A percentile compares a stretch with the other conserved stretches of the same genome.
Evolutionary conservation across 495 filamentous ascomycete species (phyloP).

Genomic region (Cercophora samala): DNA sequence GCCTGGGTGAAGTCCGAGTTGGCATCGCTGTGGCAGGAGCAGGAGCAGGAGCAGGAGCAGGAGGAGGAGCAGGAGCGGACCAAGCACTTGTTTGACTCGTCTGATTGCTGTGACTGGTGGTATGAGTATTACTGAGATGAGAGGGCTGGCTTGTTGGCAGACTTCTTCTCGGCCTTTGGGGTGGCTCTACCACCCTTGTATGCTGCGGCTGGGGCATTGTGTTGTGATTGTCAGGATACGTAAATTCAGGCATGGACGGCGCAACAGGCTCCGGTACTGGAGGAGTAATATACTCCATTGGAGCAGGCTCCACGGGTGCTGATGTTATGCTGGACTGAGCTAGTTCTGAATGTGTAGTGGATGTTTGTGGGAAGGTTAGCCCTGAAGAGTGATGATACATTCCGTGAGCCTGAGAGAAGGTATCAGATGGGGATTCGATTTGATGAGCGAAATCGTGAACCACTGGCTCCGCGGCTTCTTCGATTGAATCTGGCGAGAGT

Average conservation of each 20-base stretch:
- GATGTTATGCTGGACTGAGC: slow-evolving; percentile 11
- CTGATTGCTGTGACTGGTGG: slow-evolving; percentile 2
- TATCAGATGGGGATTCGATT: slow-evolving; percentile 16
- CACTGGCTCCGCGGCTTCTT: slow-evolving; percentile 3
- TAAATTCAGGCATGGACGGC: slow-evolving; percentile 14
- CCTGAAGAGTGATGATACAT: slow-evolving; percentile 25
- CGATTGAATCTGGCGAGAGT: slow-evolving; percentile 6
- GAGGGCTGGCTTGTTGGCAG: slow-evolving; percentile 11
- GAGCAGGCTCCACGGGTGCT: slow-evolving; percentile 11
- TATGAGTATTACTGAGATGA: slow-evolving; percentile 1
- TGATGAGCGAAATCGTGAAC: slow-evolving; percentile 15
- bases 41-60: neutral
- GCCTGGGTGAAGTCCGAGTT: slow-evolving; percentile 23
- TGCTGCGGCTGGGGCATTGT: slow-evolving; percentile 8
- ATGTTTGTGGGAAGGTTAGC: slow-evolving; percentile 20
- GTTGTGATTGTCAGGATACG: slow-evolving; percentile 11
- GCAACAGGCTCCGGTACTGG: slow-evolving; percentile 14
- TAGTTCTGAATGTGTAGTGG: slow-evolving; percentile 4
- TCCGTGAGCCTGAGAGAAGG: slow-evolving; percentile 16
- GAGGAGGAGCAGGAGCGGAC: slow-evolving; percentile 9
- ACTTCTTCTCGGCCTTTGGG: slow-evolving; percentile 8
- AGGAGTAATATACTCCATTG: slow-evolving; percentile 16
- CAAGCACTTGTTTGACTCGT: neutral
- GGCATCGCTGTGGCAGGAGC: slow-evolving; percentile 6
- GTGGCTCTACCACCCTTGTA: slow-evolving; percentile 1